These are phyloP conservation scores for Neofusicoccum kwambonambiense DNA, from an alignment of 2,329 filamentous ascomycete species.

Conservation along the genomic window DNA sequence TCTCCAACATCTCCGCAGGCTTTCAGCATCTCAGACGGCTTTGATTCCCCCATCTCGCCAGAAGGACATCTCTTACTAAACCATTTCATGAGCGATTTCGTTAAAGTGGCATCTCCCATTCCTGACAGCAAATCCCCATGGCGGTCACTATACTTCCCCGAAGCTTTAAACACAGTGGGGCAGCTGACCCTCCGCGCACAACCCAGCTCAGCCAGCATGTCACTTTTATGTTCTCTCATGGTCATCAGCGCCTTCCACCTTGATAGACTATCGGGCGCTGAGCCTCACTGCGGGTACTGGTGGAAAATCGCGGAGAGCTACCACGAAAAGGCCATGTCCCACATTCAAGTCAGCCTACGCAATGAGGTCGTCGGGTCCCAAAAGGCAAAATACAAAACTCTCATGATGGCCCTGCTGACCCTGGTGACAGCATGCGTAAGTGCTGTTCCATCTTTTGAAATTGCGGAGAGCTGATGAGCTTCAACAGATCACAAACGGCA, in stretches of 20 bases:
- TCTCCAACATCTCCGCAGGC: not conserved
- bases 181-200: not conserved
- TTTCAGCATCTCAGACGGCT: not conserved
- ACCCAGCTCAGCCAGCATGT: not conserved
- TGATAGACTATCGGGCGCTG: not conserved
- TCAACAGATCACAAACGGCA: not conserved
- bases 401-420: not conserved
- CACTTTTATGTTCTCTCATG: not conserved
- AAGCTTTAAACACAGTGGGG: not conserved
- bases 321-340: not conserved
- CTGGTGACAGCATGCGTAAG: slow-evolving; percentile 7
- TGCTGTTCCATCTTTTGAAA: not conserved
- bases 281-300: not conserved
- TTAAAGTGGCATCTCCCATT: slow-evolving; percentile 2
- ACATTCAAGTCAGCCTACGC: not conserved
- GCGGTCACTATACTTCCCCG: not conserved
- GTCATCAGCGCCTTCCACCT: slow-evolving; percentile 4
- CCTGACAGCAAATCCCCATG: not conserved
- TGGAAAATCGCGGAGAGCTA: not conserved
- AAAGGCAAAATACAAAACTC: not conserved
- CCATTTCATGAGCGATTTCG: slow-evolving; percentile 3
- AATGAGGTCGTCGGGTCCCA: not conserved
- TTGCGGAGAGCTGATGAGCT: not conserved
- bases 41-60: not conserved
- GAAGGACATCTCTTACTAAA: slow-evolving; percentile 2